These are phyloP conservation scores for Boletus sp. DNA, from an alignment of 1,284 basidiomycete genomes.

Conservation along the genomic window DNA sequence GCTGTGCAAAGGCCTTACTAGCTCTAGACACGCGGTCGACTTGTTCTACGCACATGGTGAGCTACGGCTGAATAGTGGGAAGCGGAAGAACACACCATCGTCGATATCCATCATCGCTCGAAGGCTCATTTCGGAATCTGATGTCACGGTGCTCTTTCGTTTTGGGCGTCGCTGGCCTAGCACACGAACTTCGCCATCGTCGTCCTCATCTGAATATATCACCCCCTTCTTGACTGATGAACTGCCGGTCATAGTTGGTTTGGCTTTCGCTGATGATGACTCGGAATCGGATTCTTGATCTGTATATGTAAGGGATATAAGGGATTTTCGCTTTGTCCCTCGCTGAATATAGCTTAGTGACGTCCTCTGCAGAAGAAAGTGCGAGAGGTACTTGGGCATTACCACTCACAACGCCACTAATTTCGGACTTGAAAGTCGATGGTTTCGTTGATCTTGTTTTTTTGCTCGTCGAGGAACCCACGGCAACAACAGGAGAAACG, in stretches of 20 bases:
- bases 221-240: constrained; percentile 41
- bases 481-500: not conserved
- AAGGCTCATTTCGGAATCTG: constrained; percentile 42
- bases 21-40: constrained; percentile 42
- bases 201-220: constrained; percentile 58
- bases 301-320: constrained; percentile 33
- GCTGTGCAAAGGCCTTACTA: constrained; percentile 1
- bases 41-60: constrained; percentile 34
- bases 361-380: constrained; percentile 7
- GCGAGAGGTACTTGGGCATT: constrained; percentile 5
- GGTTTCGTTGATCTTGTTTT: not conserved
- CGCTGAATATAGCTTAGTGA: constrained; percentile 37
- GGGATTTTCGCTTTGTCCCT: constrained; percentile 55
- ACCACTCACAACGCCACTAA: not conserved
- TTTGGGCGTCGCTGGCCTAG: constrained; percentile 20
- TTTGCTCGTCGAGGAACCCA: not conserved
- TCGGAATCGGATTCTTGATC: constrained; percentile 47
- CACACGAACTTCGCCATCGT: constrained; percentile 41
- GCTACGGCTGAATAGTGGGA: not conserved
- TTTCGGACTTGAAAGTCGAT: not conserved
- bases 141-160: constrained; percentile 16
- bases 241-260: constrained; percentile 20
- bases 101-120: constrained; percentile 73
- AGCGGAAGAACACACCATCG: constrained; percentile 45
- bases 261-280: constrained; percentile 7